Conservation (phyloP, 768 basidiomycete genomes). For the Macrolepiota dolichaula region DNA sequence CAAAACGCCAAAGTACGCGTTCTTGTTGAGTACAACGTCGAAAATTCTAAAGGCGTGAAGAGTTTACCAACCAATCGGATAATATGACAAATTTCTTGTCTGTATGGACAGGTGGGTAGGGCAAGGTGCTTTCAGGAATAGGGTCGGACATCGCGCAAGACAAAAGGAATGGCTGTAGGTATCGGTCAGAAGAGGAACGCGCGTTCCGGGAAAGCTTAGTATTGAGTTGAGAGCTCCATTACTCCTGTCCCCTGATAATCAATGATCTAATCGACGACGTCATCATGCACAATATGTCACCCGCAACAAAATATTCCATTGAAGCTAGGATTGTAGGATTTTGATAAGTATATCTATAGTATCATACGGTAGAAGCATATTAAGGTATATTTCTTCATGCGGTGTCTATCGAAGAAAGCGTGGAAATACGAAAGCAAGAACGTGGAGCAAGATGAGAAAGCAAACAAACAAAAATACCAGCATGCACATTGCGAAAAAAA, state of each 20-base stretch:
- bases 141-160: conserved; percentile 23
- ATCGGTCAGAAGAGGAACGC: too few relatives aligned
- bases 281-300: neutral
- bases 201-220: neutral
- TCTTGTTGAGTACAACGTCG: neutral
- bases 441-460: conserved; percentile 8
- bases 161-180: neutral
- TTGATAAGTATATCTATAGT: neutral
- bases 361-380: neutral
- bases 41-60: conserved; percentile 1
- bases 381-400: neutral
- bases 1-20: neutral
- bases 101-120: conserved; percentile 75
- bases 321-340: neutral
- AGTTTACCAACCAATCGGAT: conserved; percentile 84
- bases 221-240: neutral
- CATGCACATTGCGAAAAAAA: neutral
- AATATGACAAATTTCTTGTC: conserved; percentile 84
- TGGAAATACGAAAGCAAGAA: neutral
- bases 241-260: neutral
- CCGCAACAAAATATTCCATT: neutral
- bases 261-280: neutral
- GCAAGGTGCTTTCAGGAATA: conserved; percentile 62
- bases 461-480: neutral
- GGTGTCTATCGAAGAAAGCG: neutral